A percentile compares a stretch with the other conserved stretches of the same genome.
Evolutionary conservation across 73 alveolate species (phyloP).

Genomic region (Tetrahymena borealis): DNA sequence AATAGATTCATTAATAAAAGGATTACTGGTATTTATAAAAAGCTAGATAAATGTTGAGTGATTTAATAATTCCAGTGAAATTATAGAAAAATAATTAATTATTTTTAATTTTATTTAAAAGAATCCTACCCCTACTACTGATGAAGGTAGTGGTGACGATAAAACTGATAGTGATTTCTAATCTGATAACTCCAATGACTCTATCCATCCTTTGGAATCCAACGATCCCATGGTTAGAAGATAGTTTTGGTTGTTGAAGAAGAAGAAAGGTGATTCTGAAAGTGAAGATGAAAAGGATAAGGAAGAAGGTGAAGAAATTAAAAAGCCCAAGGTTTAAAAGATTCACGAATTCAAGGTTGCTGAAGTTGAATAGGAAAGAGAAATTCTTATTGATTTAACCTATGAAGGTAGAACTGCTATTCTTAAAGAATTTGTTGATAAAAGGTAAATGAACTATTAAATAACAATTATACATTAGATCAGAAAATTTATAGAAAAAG

Average conservation of each 20-base stretch:
- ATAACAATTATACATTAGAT: too few relatives aligned
- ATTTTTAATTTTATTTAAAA: not conserved
- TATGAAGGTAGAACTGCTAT: not conserved
- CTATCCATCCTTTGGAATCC: not conserved
- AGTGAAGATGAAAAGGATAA: not conserved
- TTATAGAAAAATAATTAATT: not conserved
- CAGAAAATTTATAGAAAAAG: too few relatives aligned
- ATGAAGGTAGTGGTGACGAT: not conserved
- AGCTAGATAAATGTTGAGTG: too few relatives aligned
- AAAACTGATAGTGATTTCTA: not conserved
- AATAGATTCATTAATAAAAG: too few relatives aligned
- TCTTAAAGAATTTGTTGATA: not conserved
- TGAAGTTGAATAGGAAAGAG: not conserved
- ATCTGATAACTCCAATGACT: not conserved
- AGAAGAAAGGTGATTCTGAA: not conserved
- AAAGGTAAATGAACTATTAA: too few relatives aligned
- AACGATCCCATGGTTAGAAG: not conserved
- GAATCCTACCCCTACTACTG: not conserved
- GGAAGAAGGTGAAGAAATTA: not conserved
- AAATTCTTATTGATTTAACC: not conserved
- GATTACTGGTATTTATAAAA: too few relatives aligned
- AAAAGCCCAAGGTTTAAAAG: not conserved
- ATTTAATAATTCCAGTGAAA: not conserved
- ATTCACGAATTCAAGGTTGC: not conserved
- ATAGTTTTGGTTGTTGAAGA: not conserved